phyloP scores from a whole-genome alignment of 257 asterid genomes.

The Solanum virginianum region DNA sequence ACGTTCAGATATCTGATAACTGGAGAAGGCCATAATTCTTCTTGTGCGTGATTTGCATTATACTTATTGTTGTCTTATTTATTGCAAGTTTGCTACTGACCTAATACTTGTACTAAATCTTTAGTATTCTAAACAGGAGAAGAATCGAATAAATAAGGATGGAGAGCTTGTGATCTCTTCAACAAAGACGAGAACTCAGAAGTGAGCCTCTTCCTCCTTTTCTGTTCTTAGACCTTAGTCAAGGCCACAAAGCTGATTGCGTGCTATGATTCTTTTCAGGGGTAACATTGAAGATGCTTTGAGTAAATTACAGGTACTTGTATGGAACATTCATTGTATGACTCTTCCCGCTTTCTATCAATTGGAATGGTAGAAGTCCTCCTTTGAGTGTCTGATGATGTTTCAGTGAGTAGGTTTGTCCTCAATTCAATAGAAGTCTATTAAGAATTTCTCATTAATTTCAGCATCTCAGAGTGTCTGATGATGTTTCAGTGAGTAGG shows the following conservation, averaged over 20 bases:
- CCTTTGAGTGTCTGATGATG: not conserved
- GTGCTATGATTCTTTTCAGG: constrained; percentile 25
- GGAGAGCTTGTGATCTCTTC: constrained; percentile 93
- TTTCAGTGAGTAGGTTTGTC: not conserved
- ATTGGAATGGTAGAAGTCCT: not conserved
- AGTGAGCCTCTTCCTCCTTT: constrained; percentile 27
- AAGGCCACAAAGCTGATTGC: constrained; percentile 6
- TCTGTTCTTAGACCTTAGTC: constrained; percentile 1
- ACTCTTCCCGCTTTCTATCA: not conserved
- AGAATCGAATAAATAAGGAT: constrained; percentile 73
- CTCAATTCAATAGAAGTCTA: not conserved
- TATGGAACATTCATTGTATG: not conserved
- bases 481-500: not conserved
- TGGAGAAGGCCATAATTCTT: not conserved
- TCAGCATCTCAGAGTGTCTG: no score
- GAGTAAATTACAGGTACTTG: constrained; percentile 75
- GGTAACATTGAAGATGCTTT: constrained; percentile 80
- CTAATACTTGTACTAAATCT: not conserved
- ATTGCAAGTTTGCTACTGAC: not conserved
- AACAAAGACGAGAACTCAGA: constrained; percentile 77
- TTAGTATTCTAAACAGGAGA: constrained; percentile 45
- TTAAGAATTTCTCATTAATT: not conserved
- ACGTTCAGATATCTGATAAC: not conserved
- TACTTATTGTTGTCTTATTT: not conserved
- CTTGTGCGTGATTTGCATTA: not conserved